phyloP scores from a whole-genome alignment of 2,329 filamentous ascomycete species.

The Ophiostoma australiae region DNA sequence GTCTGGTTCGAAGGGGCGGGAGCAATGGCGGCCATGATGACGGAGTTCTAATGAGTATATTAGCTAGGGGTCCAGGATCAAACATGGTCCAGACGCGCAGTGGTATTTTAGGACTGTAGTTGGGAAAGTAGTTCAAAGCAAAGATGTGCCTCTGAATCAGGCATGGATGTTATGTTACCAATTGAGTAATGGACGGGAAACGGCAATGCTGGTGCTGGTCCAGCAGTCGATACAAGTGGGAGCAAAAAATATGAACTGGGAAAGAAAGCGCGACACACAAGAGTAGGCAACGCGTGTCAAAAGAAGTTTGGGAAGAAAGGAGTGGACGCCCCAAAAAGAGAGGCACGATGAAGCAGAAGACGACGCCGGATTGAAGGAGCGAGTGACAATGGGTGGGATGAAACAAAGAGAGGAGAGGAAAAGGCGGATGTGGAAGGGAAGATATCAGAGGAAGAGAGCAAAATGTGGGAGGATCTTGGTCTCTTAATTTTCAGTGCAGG shows the following conservation, averaged over 20 bases:
- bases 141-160: background rate
- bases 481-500: background rate
- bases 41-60: background rate
- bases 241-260: background rate
- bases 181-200: background rate
- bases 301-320: background rate
- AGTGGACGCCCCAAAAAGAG: background rate
- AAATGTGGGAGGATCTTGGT: background rate
- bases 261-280: background rate
- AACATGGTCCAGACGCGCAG: background rate
- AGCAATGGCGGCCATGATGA: conserved; percentile 37
- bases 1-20: background rate
- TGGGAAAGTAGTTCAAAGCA: background rate
- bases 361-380: background rate
- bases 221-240: background rate
- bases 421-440: background rate
- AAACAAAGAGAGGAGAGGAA: background rate
- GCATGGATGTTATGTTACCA: background rate
- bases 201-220: background rate
- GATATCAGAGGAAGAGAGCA: background rate
- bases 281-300: background rate
- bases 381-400: background rate
- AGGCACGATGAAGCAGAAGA: background rate
- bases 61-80: background rate
- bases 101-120: background rate